Conservation (phyloP, 768 basidiomycete genomes). For the Calocybe indica region DNA sequence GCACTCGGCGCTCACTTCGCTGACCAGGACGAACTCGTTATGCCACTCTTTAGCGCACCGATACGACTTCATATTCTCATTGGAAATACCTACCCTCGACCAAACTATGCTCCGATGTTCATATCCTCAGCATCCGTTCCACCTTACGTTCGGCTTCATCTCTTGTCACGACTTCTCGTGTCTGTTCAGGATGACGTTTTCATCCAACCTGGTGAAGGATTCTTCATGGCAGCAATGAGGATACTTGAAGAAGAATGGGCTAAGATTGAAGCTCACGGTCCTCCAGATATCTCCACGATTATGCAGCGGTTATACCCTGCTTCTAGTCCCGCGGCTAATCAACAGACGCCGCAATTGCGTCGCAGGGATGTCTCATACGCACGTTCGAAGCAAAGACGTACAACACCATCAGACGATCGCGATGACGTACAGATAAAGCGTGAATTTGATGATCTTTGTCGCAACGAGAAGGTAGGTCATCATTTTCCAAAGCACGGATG, state of each 20-base stretch:
- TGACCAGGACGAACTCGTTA: constrained; percentile 41
- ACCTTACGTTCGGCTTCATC: constrained; percentile 78
- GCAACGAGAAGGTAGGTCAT: constrained; percentile 28
- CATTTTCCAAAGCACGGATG: neutral
- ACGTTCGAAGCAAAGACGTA: neutral
- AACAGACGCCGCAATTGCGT: neutral
- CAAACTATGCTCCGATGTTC: constrained; percentile 64
- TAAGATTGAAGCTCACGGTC: constrained; percentile 56
- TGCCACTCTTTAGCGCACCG: constrained; percentile 61
- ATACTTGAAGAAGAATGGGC: constrained; percentile 71
- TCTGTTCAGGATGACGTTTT: constrained; percentile 50
- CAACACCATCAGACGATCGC: constrained; percentile 13
- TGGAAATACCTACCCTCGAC: constrained; percentile 34
- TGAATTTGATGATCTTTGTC: constrained; percentile 44
- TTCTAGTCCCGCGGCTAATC: neutral
- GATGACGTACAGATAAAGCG: constrained; percentile 42
- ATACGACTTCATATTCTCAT: constrained; percentile 64
- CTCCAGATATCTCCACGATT: constrained; percentile 69
- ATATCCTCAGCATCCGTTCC: constrained; percentile 64
- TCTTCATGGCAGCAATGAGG: constrained; percentile 66
- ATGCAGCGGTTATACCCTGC: constrained; percentile 49
- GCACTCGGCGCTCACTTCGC: constrained; percentile 51
- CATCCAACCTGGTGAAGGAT: constrained; percentile 62
- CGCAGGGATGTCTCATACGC: neutral
- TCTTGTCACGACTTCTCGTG: constrained; percentile 61